These are phyloP conservation scores for Podospora sp. DNA, from an alignment of 495 filamentous ascomycete genomes.

Conservation along the genomic window DNA sequence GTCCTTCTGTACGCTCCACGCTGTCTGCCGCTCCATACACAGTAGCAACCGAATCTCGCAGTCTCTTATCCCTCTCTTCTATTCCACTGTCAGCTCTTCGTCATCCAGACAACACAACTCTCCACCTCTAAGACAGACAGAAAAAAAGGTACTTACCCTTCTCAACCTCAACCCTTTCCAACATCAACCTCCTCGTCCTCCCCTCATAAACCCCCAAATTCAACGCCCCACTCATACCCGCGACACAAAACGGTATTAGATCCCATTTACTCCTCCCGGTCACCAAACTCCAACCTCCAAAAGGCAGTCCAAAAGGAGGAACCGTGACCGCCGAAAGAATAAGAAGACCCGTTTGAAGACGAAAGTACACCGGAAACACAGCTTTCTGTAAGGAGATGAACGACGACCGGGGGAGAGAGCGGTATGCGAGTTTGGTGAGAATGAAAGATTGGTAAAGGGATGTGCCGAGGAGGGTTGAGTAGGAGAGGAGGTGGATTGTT, in stretches of 20 bases:
- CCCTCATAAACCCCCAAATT: conserved; percentile 55
- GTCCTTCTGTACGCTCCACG: not conserved
- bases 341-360: conserved; percentile 46
- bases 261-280: conserved; percentile 35
- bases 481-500: conserved; percentile 54
- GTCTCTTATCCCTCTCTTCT: conserved; percentile 33
- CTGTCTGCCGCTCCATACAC: too few species aligned
- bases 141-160: conserved; percentile 36
- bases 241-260: conserved; percentile 45
- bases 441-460: conserved; percentile 57
- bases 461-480: conserved; percentile 55
- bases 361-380: conserved; percentile 59
- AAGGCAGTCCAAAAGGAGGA: conserved; percentile 45
- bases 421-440: conserved; percentile 54
- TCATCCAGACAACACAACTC: too few species aligned
- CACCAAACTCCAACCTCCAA: too few species aligned
- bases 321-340: conserved; percentile 49
- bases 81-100: too few species aligned
- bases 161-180: conserved; percentile 46
- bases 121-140: too few species aligned
- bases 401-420: conserved; percentile 47
- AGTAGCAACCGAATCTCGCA: not conserved
- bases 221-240: conserved; percentile 43
- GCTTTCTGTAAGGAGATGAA: conserved; percentile 57
- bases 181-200: conserved; percentile 47